Evolutionary conservation across 805 yeast genomes (phyloP), one percentile per base, ranked within the genome.

Genomic region (Candida boidinii): DNA sequence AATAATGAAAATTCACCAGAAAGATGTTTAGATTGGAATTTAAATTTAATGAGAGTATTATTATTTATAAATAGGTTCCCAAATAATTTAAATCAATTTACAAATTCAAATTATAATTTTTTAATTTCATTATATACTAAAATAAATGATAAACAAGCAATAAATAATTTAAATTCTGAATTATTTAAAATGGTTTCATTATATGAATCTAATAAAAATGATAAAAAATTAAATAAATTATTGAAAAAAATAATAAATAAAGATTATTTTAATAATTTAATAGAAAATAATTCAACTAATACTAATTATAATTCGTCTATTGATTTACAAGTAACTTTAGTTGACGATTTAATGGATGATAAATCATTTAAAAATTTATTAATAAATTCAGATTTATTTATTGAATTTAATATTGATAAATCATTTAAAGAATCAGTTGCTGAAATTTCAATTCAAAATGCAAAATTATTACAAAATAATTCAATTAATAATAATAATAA

Each of bases 1-100:
- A 12, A 14, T 17, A 23, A 25, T 5, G 11, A 25, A 6, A 29
- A 32, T 59, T 61, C 20, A 13, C 46, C 51, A 5, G 72, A 67
- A 39, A 49, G 58, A 13, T 48, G 70, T 11, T 56, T 70, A 10
- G 76, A 69, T 44, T 70, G 76, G 76, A 68, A 68, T 43, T 53
- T 70, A 31, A 70, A 70, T 41, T 65, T 69, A 27, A 62, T 73
- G 13, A 49, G 76, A 30, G 65, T 71, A 31, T 59, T 67, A 39
- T 54, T 70, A 23, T 60, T 70, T 29, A 45, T 68, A 23, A 58
- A 56, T 26, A 20, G 22, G 10, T 26, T 17, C 23, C 22, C 20
- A 21, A 9, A 27, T 34, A 19, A 36, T 36, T 9, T 32, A 26
- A n/a, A 30, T 30, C 21, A 28, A 34, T 10, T 33, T 34, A 10